A percentile compares a stretch with the other conserved stretches of the same genome.
phyloP scores from a whole-genome alignment of 164 flowering plant genomes.

The Cinnamomum micranthum region DNA sequence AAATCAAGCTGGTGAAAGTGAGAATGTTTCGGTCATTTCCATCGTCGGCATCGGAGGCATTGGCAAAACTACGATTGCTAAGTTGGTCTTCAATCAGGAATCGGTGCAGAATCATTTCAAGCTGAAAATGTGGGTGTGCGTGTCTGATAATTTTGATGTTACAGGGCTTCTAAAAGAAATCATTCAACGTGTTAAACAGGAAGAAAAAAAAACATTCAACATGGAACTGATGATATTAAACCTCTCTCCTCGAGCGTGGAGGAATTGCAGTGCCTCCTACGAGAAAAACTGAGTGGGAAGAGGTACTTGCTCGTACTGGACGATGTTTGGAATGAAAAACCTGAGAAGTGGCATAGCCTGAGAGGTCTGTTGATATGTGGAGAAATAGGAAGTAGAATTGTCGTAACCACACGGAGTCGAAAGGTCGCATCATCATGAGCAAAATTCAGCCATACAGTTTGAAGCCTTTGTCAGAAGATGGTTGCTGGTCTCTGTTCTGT shows the following conservation, averaged over 20 bases:
- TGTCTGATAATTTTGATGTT: not conserved
- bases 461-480: not conserved
- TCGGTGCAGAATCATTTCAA: not conserved
- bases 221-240: too few relatives aligned
- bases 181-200: not conserved
- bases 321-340: constrained; percentile 5
- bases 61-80: constrained; percentile 15
- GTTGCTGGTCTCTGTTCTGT: constrained; percentile 6
- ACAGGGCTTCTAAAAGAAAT: not conserved
- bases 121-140: constrained; percentile 2
- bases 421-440: not conserved
- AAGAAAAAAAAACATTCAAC: too few relatives aligned
- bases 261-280: not conserved
- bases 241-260: not conserved
- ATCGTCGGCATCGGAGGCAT: constrained; percentile 11
- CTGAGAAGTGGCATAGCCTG: constrained; percentile 2
- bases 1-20: too few relatives aligned
- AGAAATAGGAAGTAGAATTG: not conserved
- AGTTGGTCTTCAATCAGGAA: not conserved
- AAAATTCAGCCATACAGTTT: not conserved
- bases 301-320: constrained; percentile 11
- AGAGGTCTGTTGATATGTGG: not conserved
- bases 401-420: constrained; percentile 3
- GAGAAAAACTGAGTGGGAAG: not conserved
- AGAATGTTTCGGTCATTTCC: not conserved